Percentiles rank a stretch among this genome's conserved stretches.
Conservation (phyloP, 164 flowering plant genomes). For the Aristolochia californica region DNA sequence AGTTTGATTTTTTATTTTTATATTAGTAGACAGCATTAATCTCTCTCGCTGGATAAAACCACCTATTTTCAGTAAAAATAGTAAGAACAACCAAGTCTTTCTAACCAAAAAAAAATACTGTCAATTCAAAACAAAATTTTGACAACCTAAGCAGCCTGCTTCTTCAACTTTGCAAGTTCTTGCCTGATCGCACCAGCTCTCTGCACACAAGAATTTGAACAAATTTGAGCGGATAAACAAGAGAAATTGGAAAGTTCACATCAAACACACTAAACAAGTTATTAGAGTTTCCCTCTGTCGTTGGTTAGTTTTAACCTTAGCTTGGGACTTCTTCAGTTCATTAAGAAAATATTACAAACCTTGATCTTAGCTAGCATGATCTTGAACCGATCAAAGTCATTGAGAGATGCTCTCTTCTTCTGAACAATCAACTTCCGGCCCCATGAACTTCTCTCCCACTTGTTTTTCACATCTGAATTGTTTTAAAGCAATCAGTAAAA, state of each 20-base stretch:
- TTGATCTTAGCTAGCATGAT: conserved; percentile 80
- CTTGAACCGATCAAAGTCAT: conserved; percentile 86
- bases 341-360: conserved; percentile 25
- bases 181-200: conserved; percentile 56
- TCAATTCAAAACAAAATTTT: background rate
- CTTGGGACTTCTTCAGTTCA: no score
- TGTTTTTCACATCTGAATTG: conserved; percentile 69
- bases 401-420: conserved; percentile 70
- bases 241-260: background rate
- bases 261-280: background rate
- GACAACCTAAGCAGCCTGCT: conserved; percentile 21
- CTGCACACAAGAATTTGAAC: conserved; percentile 31
- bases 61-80: no score
- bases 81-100: no score
- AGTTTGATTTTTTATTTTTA: no score
- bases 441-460: conserved; percentile 87
- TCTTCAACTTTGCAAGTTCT: conserved; percentile 76
- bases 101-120: no score
- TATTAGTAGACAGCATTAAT: no score
- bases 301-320: no score
- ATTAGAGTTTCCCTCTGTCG: background rate
- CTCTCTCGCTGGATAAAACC: no score
- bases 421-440: conserved; percentile 83
- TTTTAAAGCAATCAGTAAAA: no score
- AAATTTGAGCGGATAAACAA: background rate